A percentile compares a stretch with the other conserved stretches of the same genome.
phyloP scores from a whole-genome alignment of 2,329 filamentous ascomycete genomes.

The Cladosporium sp. region DNA sequence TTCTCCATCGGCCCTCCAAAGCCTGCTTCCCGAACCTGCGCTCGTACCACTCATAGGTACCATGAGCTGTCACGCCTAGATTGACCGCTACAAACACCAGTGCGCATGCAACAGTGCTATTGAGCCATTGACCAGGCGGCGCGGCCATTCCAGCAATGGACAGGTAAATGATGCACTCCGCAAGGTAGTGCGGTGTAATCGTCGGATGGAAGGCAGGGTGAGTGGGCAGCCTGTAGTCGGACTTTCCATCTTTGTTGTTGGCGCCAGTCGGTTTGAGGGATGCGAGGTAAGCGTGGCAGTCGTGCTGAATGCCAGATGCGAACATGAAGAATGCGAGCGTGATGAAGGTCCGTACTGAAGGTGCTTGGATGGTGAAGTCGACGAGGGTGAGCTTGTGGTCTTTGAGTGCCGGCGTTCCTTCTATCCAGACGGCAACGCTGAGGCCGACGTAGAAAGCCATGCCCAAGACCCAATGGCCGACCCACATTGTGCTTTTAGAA shows the following conservation, averaged over 20 bases:
- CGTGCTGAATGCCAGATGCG: constrained; percentile 72
- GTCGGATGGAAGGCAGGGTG: constrained; percentile 70
- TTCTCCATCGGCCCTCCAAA: constrained; percentile 67
- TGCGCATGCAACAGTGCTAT: constrained; percentile 70
- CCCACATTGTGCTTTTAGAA: constrained; percentile 77
- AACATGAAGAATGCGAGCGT: constrained; percentile 65
- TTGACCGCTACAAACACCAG: constrained; percentile 75
- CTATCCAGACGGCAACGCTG: constrained; percentile 78
- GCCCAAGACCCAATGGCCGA: constrained; percentile 79
- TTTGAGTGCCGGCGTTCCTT: constrained; percentile 64
- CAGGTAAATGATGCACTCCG: constrained; percentile 81
- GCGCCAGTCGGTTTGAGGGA: constrained; percentile 31
- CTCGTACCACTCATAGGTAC: constrained; percentile 77
- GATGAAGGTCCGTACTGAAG: constrained; percentile 53
- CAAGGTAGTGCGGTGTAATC: constrained; percentile 87
- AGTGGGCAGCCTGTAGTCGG: constrained; percentile 78
- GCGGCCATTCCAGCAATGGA: constrained; percentile 74
- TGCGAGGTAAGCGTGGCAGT: constrained; percentile 51
- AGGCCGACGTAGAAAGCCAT: constrained; percentile 73
- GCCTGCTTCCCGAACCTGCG: constrained; percentile 69
- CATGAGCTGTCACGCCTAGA: constrained; percentile 75
- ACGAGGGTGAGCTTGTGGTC: constrained; percentile 37
- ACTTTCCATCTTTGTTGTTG: constrained; percentile 22
- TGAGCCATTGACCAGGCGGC: constrained; percentile 64
- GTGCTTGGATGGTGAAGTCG: constrained; percentile 42